phyloP scores from a whole-genome alignment of 1,284 basidiomycete genomes.

The Irpex sp. region DNA sequence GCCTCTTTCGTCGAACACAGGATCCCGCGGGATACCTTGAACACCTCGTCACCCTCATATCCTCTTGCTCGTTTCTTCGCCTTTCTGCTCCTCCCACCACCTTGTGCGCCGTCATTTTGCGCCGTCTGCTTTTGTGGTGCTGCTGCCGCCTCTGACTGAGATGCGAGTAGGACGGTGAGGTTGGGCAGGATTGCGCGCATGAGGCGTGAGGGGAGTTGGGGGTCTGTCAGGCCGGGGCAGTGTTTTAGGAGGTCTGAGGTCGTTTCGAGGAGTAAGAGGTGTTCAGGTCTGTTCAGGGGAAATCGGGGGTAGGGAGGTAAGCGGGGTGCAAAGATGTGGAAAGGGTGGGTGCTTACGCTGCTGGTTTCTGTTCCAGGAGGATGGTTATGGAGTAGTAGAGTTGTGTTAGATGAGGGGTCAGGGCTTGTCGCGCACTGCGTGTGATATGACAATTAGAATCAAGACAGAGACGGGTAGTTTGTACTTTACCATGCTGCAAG shows the following conservation, averaged over 20 bases:
- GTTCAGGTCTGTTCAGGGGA: conserved; percentile 44
- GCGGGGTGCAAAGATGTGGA: background rate
- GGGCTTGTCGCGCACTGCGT: conserved; percentile 43
- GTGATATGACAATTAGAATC: conserved; percentile 8
- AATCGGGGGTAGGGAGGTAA: conserved; percentile 1
- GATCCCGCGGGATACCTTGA: conserved; percentile 50
- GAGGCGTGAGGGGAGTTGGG: conserved; percentile 50
- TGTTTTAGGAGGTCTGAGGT: conserved; percentile 40
- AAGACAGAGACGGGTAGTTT: conserved; percentile 13
- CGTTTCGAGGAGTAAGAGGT: conserved; percentile 41
- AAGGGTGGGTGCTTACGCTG: conserved; percentile 39
- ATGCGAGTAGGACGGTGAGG: conserved; percentile 46
- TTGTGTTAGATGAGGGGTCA: conserved; percentile 49
- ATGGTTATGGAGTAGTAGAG: conserved; percentile 48
- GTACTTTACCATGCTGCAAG: conserved; percentile 45
- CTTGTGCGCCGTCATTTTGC: conserved; percentile 18
- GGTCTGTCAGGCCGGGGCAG: conserved; percentile 45
- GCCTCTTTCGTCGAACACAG: conserved; percentile 49
- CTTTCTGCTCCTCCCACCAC: conserved; percentile 40
- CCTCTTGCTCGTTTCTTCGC: conserved; percentile 74
- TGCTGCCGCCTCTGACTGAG: conserved; percentile 29
- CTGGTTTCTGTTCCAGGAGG: conserved; percentile 55
- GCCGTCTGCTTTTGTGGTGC: conserved; percentile 12
- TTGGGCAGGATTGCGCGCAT: conserved; percentile 50
- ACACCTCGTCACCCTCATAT: conserved; percentile 77